Percentiles rank a stretch among this genome's conserved stretches.
Conservation (phyloP, 495 filamentous ascomycete species). For the Aspergillus funiculosus region DNA sequence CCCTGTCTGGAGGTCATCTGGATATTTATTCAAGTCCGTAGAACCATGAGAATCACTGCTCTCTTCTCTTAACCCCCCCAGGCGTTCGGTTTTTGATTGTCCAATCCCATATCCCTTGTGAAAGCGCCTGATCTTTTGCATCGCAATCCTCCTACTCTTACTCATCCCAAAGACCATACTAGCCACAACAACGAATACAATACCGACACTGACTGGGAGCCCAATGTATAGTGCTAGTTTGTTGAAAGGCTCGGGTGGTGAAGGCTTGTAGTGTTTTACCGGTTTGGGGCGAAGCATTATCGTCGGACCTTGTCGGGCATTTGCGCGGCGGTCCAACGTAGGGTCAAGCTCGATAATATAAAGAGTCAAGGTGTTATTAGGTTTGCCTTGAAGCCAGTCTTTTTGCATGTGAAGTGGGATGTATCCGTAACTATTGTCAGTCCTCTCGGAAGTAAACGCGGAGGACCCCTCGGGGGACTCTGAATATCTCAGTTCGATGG, state of each 20-base stretch:
- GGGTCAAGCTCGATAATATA: conserved; percentile 28
- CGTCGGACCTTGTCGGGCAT: conserved; percentile 24
- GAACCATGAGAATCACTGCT: conserved; percentile 2
- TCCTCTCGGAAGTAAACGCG: conserved; percentile 33
- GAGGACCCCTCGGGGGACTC: conserved; percentile 25
- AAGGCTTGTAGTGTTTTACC: conserved; percentile 24
- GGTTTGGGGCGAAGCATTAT: conserved; percentile 21
- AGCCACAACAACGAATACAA: conserved; percentile 20
- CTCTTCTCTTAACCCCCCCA: not conserved
- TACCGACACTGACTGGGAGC: conserved; percentile 20
- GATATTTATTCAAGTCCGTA: conserved; percentile 9
- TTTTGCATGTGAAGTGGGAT: conserved; percentile 29
- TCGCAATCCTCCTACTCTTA: conserved; percentile 17
- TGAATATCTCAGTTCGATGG: conserved; percentile 33
- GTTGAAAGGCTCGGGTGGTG: conserved; percentile 23
- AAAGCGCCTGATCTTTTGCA: conserved; percentile 15
- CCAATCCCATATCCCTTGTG: conserved; percentile 20
- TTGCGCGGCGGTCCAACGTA: conserved; percentile 21
- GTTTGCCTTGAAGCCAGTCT: conserved; percentile 32
- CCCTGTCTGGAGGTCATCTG: conserved; percentile 14
- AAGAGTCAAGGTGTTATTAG: conserved; percentile 26
- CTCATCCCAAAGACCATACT: conserved; percentile 25
- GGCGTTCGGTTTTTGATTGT: conserved; percentile 18
- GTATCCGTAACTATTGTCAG: conserved; percentile 36
- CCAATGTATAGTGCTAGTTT: conserved; percentile 23